Evolutionary conservation across 805 yeast genomes (phyloP), one percentile per base, ranked within the genome.

Genomic region (Candida bentonensis): DNA sequence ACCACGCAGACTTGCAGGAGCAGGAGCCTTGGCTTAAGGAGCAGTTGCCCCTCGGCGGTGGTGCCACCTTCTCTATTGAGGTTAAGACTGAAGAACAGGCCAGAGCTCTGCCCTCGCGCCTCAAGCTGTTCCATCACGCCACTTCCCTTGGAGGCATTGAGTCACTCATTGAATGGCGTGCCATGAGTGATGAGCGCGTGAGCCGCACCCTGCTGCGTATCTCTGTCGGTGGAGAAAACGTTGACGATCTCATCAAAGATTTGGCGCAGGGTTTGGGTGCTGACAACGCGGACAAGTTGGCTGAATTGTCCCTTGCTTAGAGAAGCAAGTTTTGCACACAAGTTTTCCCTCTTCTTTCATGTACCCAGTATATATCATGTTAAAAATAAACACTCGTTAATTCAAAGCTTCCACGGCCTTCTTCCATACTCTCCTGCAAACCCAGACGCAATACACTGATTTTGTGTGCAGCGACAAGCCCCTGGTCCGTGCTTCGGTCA

Each of bases 131-230:
- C 66, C 81, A 79, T 52, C 97, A 88, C 62, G 95, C 96, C 3
- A 87, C 96, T 0, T 85, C 95, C 2, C 67, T 89, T 22, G 96
- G 96, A 33, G 95, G 96, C 21, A 84, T 82, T 13, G 96, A 89
- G 62, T 81, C 94, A 40, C 66, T 87, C 55, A 76, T 88, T 46
- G 96, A 88, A 62, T 86, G 95, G 95, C 75, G 96, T 57, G 79
- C 85, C 0, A 56, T 88, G 63, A 72, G 81, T 21, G 89, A 86
- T 56, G 58, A 72, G 1, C 51, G 63, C 3, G 80, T 78, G 13
- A 66, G 72, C 20, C 70, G 73, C 21, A 70, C 73, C 1, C 59
- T 86, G 41, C 61, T 88, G 34, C 72, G 96, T 60, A 64, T 88
- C 3, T 82, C 94, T 47, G 68, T 82, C 39, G 97, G 96, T 21